phyloP scores from a whole-genome alignment of 2,329 filamentous ascomycete genomes.

The Colletotrichum shisoi region DNA sequence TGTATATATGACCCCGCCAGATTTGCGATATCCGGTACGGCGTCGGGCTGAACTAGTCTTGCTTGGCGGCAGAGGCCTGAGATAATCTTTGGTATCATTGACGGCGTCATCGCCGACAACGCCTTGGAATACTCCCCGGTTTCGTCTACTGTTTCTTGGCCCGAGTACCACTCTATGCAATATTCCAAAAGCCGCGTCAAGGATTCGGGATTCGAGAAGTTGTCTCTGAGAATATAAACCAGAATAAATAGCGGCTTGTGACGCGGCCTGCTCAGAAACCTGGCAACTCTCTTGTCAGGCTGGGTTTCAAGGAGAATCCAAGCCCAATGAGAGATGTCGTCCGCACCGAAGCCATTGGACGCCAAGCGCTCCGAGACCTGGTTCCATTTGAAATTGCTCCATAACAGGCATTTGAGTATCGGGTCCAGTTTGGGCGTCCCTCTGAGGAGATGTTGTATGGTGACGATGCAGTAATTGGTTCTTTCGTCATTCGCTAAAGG shows the following conservation, averaged over 20 bases:
- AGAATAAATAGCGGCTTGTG: conserved; percentile 37
- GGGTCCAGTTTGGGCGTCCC: conserved; percentile 5
- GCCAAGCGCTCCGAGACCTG: background rate
- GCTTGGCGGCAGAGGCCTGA: conserved; percentile 19
- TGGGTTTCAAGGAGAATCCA: conserved; percentile 17
- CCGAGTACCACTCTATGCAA: conserved; percentile 27
- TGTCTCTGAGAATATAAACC: conserved; percentile 22
- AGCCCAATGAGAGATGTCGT: conserved; percentile 28
- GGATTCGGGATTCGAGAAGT: conserved; percentile 13
- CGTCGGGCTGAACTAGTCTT: conserved; percentile 44
- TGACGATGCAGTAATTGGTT: conserved; percentile 18
- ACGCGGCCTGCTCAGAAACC: conserved; percentile 14
- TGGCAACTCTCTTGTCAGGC: conserved; percentile 27
- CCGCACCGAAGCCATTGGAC: background rate
- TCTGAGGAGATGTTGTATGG: conserved; percentile 32
- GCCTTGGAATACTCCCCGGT: background rate
- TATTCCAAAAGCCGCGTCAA: conserved; percentile 29
- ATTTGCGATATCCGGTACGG: conserved; percentile 45
- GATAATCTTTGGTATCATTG: conserved; percentile 13
- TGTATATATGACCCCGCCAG: conserved; percentile 46
- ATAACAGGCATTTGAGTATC: conserved; percentile 11
- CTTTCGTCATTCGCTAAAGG: conserved; percentile 1
- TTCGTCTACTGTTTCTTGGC: background rate
- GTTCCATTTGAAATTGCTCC: conserved; percentile 6
- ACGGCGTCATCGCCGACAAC: background rate